Evolutionary conservation across 495 filamentous ascomycete species (phyloP).

Genomic region (Talaromyces liani): DNA sequence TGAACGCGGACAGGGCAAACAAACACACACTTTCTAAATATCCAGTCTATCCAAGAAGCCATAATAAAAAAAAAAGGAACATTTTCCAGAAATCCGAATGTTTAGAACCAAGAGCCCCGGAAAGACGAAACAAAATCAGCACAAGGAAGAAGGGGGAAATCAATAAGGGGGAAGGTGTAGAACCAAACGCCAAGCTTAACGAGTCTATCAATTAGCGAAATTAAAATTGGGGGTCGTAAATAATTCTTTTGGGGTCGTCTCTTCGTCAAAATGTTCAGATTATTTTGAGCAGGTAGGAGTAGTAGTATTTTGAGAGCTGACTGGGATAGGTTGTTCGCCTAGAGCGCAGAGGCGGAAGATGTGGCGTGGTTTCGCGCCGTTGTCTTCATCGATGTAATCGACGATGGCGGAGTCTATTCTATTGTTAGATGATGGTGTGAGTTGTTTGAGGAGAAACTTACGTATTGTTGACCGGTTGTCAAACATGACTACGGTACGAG

Average conservation of each 20-base stretch:
- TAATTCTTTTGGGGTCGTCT: not conserved
- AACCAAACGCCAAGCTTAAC: not conserved
- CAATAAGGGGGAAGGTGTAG: not conserved
- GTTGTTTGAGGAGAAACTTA: constrained; percentile 22
- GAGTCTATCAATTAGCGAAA: not conserved
- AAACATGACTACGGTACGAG: constrained; percentile 80
- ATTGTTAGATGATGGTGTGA: not conserved
- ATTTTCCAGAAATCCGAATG: not conserved
- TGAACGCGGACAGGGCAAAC: not conserved
- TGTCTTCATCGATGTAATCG: constrained; percentile 43
- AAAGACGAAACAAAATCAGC: not conserved
- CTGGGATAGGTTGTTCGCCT: constrained; percentile 45
- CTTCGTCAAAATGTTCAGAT: not conserved
- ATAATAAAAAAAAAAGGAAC: not conserved
- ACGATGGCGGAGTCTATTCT: constrained; percentile 43
- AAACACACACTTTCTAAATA: not conserved
- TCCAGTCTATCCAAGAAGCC: not conserved
- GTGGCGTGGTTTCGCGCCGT: constrained; percentile 38
- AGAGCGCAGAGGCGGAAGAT: constrained; percentile 47
- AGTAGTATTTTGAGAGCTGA: constrained; percentile 10
- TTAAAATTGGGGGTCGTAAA: not conserved
- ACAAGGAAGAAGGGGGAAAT: not conserved
- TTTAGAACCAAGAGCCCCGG: not conserved
- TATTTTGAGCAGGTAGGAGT: not conserved
- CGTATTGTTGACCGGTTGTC: constrained; percentile 57